Base-by-base conservation (phyloP, 139 green algal species). In the Picochlorum sp. region DNA sequence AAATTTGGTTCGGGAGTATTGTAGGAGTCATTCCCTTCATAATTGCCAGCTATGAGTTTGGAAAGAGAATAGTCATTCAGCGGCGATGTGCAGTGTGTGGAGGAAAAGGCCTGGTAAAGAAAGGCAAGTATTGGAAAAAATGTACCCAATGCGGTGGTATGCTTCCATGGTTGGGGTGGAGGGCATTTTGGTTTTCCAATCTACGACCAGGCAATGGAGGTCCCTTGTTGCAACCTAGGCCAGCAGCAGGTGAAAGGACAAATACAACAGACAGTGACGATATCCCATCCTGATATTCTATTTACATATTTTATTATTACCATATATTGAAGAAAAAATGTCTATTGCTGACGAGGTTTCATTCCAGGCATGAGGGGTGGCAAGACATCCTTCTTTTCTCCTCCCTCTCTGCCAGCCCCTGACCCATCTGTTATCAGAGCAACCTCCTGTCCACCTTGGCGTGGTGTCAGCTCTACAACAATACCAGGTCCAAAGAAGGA, bases 401-500 rank as follows among this genome's bases (percentile, higher is more conserved):
- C 65, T 34, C 85, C 89, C 3, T 72, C 73, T 0, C 78, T 66
- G 4, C 88, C 87, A 15, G 66, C 51, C 7, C 89, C 90, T 24
- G 46, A 84, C 68, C 89, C 90, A 66, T 95, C 89, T 44, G 54
- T 74, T 4, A 85, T 71, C 51, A 96, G 71, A 21, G 66, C 58
- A 57, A 96, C 80, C 16, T 97, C 90, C 60, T 84, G 70, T 50
- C 80, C 80, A 47, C 71, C 23, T 38, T 24, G 65, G 11, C 66
- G 80, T 6, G 52, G 56, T 6, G 56, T 54, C 21, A 89, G 26
- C 16, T 67, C 65, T 1, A 80, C 87, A 3, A 69, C 61, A 28
- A 97, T 84, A 52, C 88, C 89, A 41, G 92, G 92, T 3, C 92
- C 92, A 57, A 98, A 98, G 75, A 98, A 98, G 8, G 60, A 77